These are phyloP conservation scores for Meyerozyma athensensis DNA, from an alignment of 1,139 yeast genomes.

Conservation along the genomic window DNA sequence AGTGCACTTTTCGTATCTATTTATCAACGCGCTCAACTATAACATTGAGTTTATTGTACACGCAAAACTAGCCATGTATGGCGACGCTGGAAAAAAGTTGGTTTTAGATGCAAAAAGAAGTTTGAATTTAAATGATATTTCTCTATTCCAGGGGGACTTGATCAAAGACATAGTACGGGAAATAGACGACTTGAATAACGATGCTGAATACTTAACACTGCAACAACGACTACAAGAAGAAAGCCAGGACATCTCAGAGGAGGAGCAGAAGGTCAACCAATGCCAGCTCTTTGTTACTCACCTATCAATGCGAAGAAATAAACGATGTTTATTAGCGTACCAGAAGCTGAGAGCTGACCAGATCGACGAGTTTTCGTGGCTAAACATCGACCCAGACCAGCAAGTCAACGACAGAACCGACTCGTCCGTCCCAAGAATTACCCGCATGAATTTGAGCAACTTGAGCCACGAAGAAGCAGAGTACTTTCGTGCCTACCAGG, in stretches of 20 bases:
- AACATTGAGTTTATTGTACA: neutral
- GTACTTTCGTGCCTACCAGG: slow-evolving; percentile 67
- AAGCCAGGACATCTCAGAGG: slow-evolving; percentile 22
- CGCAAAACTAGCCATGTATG: slow-evolving; percentile 55
- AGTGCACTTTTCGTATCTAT: too few species aligned
- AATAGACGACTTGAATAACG: slow-evolving; percentile 52
- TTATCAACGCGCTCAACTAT: neutral
- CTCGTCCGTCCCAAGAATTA: slow-evolving; percentile 6
- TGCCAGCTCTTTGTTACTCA: slow-evolving; percentile 82
- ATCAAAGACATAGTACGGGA: slow-evolving; percentile 62
- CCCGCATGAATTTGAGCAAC: slow-evolving; percentile 39
- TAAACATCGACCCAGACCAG: slow-evolving; percentile 35
- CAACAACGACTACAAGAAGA: slow-evolving; percentile 18
- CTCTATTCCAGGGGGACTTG: slow-evolving; percentile 72
- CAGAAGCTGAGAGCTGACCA: slow-evolving; percentile 66
- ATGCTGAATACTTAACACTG: slow-evolving; percentile 36
- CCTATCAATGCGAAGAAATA: slow-evolving; percentile 78
- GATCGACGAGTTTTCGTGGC: slow-evolving; percentile 71
- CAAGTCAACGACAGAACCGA: slow-evolving; percentile 21
- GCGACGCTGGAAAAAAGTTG: slow-evolving; percentile 79
- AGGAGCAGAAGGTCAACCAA: slow-evolving; percentile 45
- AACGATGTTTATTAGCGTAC: slow-evolving; percentile 83
- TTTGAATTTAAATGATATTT: slow-evolving; percentile 58
- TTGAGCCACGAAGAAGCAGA: slow-evolving; percentile 78
- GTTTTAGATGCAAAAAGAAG: slow-evolving; percentile 82